Evolutionary conservation across 306 rosid species (phyloP).

Genomic region (Vigna reflexopilosa): DNA sequence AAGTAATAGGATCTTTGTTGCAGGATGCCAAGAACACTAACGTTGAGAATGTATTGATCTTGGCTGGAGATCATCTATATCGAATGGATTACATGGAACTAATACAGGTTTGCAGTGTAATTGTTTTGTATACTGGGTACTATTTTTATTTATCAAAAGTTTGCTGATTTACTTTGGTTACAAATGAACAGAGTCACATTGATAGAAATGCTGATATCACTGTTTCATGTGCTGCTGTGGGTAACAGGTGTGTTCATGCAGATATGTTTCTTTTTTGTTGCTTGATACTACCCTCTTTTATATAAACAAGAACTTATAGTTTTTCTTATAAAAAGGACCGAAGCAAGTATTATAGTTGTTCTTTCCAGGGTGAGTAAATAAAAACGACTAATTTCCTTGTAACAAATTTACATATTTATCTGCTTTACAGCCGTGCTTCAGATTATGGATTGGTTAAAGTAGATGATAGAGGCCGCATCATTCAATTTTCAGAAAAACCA

Average conservation of each 20-base stretch:
- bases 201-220: conserved; percentile 85
- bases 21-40: conserved; percentile 83
- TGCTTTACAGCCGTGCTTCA: conserved; percentile 82
- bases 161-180: conserved; percentile 42
- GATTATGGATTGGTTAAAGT: conserved; percentile 90
- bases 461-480: conserved; percentile 69
- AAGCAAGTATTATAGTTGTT: neutral
- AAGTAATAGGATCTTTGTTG: conserved; percentile 40
- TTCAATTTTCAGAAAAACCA: conserved; percentile 85
- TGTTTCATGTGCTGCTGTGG: conserved; percentile 75
- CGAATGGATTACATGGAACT: conserved; percentile 97
- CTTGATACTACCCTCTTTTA: neutral
- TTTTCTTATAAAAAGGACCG: too few species aligned
- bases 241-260: conserved; percentile 59
- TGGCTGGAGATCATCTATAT: conserved; percentile 94
- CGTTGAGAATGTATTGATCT: conserved; percentile 77
- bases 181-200: conserved; percentile 69
- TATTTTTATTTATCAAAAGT: conserved; percentile 7
- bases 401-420: conserved; percentile 6
- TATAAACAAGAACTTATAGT: too few species aligned
- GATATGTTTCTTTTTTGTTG: conserved; percentile 12
- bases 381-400: conserved; percentile 17
- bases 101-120: conserved; percentile 63
- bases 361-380: conserved; percentile 24
- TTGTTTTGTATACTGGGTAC: neutral